Conservation (phyloP, 371 early-diverging fungal species). For the Rhizopus stolonifer region DNA sequence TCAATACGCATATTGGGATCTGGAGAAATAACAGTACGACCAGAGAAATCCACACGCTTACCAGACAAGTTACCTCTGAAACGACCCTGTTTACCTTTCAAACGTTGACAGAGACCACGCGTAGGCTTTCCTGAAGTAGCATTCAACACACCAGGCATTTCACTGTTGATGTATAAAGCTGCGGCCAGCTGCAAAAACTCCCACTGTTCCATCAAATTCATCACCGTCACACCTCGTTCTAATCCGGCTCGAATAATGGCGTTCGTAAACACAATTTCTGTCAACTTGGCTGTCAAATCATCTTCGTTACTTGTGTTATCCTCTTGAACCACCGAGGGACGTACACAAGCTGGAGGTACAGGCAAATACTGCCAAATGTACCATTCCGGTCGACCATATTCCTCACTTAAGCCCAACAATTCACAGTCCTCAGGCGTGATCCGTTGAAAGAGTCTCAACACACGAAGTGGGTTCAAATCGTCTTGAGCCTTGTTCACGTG, state of each 20-base stretch:
- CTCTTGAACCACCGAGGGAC: conserved; percentile 97
- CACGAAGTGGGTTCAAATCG: conserved; percentile 93
- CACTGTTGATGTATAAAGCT: conserved; percentile 97
- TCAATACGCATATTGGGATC: conserved; percentile 99
- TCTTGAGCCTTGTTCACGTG: conserved; percentile 87
- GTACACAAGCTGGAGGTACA: conserved; percentile 97
- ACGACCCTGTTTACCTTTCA: conserved; percentile 99
- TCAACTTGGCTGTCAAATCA: conserved; percentile 97
- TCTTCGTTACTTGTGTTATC: conserved; percentile 96
- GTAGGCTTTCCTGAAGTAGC: conserved; percentile 69
- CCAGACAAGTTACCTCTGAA: conserved; percentile 99
- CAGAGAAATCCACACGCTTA: conserved; percentile 99
- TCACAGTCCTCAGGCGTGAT: conserved; percentile 95
- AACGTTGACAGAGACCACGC: conserved; percentile 94
- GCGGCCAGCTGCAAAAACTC: conserved; percentile 96
- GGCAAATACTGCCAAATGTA: conserved; percentile 93
- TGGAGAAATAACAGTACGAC: conserved; percentile 99
- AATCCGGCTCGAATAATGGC: conserved; percentile 84
- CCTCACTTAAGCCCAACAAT: conserved; percentile 88
- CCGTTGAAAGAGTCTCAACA: conserved; percentile 82
- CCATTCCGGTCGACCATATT: conserved; percentile 85
- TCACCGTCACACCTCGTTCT: conserved; percentile 78
- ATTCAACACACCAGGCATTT: conserved; percentile 84
- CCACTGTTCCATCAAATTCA: conserved; percentile 95
- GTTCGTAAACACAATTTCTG: conserved; percentile 96